Evolutionary conservation across 148 eudicot genomes (phyloP).

Genomic region (Rhododendron henanense): DNA sequence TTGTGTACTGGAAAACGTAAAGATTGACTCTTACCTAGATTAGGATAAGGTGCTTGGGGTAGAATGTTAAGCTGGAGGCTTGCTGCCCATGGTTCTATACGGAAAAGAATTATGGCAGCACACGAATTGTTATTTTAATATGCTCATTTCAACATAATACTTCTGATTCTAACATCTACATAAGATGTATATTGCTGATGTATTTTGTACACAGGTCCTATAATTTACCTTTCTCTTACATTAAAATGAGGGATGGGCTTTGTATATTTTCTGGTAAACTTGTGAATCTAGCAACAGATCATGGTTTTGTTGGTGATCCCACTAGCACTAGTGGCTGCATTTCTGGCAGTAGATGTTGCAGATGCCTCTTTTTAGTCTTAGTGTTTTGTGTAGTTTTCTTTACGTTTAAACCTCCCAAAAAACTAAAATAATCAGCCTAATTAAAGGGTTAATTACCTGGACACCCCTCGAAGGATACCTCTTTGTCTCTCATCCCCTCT

Average conservation of each 20-base stretch:
- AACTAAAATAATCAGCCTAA: background rate
- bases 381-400: background rate
- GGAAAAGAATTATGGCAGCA: background rate
- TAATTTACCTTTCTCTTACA: background rate
- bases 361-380: background rate
- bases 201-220: background rate
- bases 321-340: background rate
- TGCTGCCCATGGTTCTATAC: background rate
- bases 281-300: background rate
- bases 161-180: background rate
- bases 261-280: background rate
- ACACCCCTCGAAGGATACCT: too few relatives aligned
- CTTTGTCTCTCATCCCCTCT: too few relatives aligned
- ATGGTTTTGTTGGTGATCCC: too few relatives aligned
- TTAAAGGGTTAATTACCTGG: background rate
- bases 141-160: background rate
- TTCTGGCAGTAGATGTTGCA: background rate
- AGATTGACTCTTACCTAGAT: background rate
- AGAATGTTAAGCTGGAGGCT: background rate
- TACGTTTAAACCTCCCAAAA: background rate
- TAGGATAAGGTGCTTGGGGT: background rate
- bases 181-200: background rate
- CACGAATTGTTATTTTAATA: background rate
- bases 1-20: background rate
- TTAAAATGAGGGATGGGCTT: background rate